Base-by-base conservation (phyloP, 148 eudicot species). In the Talinum fruticosum region DNA sequence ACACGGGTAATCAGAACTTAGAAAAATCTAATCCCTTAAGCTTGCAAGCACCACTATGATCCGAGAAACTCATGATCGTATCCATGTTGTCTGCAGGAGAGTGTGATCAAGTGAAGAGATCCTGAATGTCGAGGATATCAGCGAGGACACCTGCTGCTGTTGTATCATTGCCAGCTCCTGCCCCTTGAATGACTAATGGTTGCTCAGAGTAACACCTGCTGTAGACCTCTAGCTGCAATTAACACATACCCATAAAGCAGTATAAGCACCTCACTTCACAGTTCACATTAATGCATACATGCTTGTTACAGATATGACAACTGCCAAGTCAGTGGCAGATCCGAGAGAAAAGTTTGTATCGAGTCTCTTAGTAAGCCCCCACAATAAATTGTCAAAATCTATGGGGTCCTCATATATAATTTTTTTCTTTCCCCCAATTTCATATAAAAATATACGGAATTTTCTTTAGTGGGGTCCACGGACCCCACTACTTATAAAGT, bases 111-210 rank as follows among this genome's bases (percentile, higher is more conserved):
- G 82, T 75, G 79, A 89, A 96, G 36, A 91, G 83, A 86, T 93
- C 97, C 81, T 89, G 99, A 61, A 91, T 61, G 82, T 92, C 99
- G 57, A 96, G 88, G 66, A 96, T 87, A 85, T 96, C 99, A 66
- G 99, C 99, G 28, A 96, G 97, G 61, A 93, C 97, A 44, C 99
- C 99, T 75, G 97, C 93, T 38, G 99, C 99, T 33, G 99, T 96
- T 38, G 99, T 96, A 69, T 93, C 99, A 76, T 96, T 96, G 77
- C 99, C 99, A 65, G 99, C 97, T 81, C 99, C 99, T 29, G 99
- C 99, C 45, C 97, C 99, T 86, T 96, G 97, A 75, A 96, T 89
- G 69, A 96, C 93, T 81, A 96, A 79, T 45, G 99, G 99, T 36
- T 91, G 97, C 76, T 91, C 83, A 6, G 74, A 85, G 67, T 96